phyloP scores from a whole-genome alignment of 202 grass and related monocot species.

The Brachypodium distachyon region DNA sequence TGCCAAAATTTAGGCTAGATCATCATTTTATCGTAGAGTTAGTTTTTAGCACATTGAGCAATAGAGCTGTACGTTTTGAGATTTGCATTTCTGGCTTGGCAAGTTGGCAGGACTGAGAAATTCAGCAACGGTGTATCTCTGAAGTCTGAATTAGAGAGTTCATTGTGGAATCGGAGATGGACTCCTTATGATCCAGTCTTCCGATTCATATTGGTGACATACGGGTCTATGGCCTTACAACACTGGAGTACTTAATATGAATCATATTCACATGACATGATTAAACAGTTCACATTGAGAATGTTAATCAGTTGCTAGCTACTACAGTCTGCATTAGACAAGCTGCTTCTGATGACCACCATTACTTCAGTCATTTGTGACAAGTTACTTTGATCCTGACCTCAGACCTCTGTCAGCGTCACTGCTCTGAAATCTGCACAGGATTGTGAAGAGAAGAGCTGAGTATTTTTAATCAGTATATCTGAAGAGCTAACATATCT shows the following conservation, averaged over 20 bases:
- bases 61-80: too few species aligned
- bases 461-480: not conserved
- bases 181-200: not conserved
- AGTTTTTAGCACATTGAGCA: too few species aligned
- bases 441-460: not conserved
- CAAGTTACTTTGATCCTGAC: constrained; percentile 22
- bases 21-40: too few species aligned
- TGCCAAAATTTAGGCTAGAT: too few species aligned
- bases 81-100: too few species aligned
- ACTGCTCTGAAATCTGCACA: not conserved
- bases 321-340: not conserved
- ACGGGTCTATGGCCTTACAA: too few species aligned
- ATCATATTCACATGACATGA: not conserved
- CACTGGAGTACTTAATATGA: not conserved
- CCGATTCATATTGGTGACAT: too few species aligned
- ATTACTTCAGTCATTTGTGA: too few species aligned
- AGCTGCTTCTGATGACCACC: not conserved
- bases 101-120: too few species aligned
- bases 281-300: not conserved
- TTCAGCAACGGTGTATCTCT: too few species aligned
- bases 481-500: too few species aligned
- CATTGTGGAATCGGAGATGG: not conserved
- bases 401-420: not conserved
- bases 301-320: not conserved
- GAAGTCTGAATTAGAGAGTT: too few species aligned